These are phyloP conservation scores for Talaromyces sp. DNA, from an alignment of 2,329 filamentous ascomycete genomes.

Conservation along the genomic window DNA sequence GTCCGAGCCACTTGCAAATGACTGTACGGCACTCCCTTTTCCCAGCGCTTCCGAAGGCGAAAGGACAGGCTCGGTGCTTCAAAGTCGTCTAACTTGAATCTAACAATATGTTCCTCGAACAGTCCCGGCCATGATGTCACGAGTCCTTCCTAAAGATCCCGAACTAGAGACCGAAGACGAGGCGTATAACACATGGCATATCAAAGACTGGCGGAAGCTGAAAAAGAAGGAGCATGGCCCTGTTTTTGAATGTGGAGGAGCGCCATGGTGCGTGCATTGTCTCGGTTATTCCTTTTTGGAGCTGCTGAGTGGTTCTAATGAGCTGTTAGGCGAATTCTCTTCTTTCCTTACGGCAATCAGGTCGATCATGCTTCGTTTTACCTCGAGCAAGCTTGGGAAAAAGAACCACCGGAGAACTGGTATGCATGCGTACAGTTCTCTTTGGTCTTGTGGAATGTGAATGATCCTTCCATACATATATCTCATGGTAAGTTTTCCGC, in stretches of 20 bases:
- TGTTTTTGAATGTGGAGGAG: constrained; percentile 78
- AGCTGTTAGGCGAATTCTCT: constrained; percentile 75
- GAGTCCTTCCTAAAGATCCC: constrained; percentile 71
- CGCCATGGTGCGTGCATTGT: constrained; percentile 69
- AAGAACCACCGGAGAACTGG: constrained; percentile 82
- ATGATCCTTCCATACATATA: constrained; percentile 79
- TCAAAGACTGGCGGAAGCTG: constrained; percentile 76
- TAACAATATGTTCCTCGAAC: constrained; percentile 21
- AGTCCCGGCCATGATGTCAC: constrained; percentile 83
- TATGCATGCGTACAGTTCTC: constrained; percentile 95
- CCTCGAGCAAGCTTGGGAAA: constrained; percentile 86
- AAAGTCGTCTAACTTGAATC: constrained; percentile 5
- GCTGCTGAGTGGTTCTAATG: neutral
- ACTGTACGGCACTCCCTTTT: constrained; percentile 46
- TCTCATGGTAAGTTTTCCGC: constrained; percentile 59
- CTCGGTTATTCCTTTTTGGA: neutral
- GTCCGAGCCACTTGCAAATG: constrained; percentile 58
- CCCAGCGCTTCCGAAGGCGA: neutral
- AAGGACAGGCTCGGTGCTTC: constrained; percentile 17
- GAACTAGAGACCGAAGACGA: constrained; percentile 80
- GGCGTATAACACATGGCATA: constrained; percentile 77
- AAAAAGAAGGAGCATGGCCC: constrained; percentile 83
- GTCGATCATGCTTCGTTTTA: constrained; percentile 93
- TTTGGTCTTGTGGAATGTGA: constrained; percentile 89
- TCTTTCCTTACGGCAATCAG: constrained; percentile 94